Conservation (phyloP, 2,329 filamentous ascomycete species). For the Elsinoe arachidis region DNA sequence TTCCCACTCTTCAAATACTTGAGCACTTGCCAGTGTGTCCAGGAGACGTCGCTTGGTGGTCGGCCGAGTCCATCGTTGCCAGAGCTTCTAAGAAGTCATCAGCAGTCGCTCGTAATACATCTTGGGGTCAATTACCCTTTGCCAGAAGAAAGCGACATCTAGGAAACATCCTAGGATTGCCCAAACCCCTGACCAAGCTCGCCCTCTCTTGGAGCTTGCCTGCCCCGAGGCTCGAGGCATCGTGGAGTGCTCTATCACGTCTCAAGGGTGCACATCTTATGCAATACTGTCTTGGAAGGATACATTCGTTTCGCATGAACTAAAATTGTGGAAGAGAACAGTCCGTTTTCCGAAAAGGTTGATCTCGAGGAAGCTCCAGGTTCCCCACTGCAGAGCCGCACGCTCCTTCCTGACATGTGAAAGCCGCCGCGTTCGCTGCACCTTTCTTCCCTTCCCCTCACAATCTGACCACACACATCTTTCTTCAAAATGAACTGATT, state of each 20-base stretch:
- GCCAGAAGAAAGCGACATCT: background rate
- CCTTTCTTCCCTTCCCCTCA: too few species aligned
- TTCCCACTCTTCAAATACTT: slow-evolving; percentile 77
- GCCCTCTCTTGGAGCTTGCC: background rate
- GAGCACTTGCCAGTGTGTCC: slow-evolving; percentile 55
- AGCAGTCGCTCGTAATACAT: background rate
- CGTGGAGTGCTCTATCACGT: background rate
- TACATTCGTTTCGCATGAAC: too few species aligned
- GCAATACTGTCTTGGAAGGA: too few species aligned
- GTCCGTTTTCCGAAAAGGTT: too few species aligned
- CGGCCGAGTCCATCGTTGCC: slow-evolving; percentile 58
- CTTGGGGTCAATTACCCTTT: background rate
- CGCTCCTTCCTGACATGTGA: too few species aligned
- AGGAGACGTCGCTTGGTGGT: slow-evolving; percentile 58
- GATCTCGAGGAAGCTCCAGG: too few species aligned
- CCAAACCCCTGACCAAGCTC: background rate
- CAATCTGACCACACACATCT: too few species aligned
- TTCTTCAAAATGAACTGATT: too few species aligned
- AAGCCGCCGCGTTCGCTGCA: too few species aligned
- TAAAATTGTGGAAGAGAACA: too few species aligned
- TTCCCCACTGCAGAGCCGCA: too few species aligned
- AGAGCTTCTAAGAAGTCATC: slow-evolving; percentile 48
- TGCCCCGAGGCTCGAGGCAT: background rate
- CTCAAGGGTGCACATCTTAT: too few species aligned
- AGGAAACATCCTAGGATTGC: background rate